Base-by-base conservation (phyloP, 164 flowering plant genomes). In the Vitis labrusca region DNA sequence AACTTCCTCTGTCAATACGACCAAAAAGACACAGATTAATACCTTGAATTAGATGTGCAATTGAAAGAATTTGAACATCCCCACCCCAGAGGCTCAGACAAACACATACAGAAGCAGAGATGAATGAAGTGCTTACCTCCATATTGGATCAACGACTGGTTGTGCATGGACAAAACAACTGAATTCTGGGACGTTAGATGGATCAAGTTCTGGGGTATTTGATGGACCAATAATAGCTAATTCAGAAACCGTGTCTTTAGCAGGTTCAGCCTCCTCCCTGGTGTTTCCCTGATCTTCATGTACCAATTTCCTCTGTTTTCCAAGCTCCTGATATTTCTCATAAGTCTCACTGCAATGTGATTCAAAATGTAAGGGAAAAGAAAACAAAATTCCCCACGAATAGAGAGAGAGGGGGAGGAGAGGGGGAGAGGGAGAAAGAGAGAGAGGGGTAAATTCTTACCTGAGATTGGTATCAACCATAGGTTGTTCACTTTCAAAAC, bases 401-500 rank as follows among this genome's bases (percentile, higher is more conserved):
- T 10, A 52, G 58, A 47, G 14, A 27, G 50, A 44, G 57, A 65
- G n/a, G 7, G 57, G 63, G 8, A 23, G 23, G 23, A 23, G 27
- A 23, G 27, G 27, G 27, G 27, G 27, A 23, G 27, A 23, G 27
- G 27, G 7, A 10, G 12, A 12, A 10, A 47, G 14, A 27, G 50
- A 44, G 60, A 65, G n/a, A 49, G 7, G 58, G 63, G 8, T 2
- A 37, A 5, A n/a, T 10, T 10, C 71, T 54, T 65, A 85, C 93
- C 85, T 81, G 91, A 91, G 86, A 19, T 77, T 30, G 5, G 91
- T 86, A 51, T 83, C 74, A 55, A 70, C 16, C 13, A 86, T 71
- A 32, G 93, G 91, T 15, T 70, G 78, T 50, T 83, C 76, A 72
- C 57, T 61, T 57, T 50, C 69, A 73, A 57, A 66, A 67, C 4